Evolutionary conservation across 331 rosid genomes (phyloP).

Genomic region (Prunus yedoensis): DNA sequence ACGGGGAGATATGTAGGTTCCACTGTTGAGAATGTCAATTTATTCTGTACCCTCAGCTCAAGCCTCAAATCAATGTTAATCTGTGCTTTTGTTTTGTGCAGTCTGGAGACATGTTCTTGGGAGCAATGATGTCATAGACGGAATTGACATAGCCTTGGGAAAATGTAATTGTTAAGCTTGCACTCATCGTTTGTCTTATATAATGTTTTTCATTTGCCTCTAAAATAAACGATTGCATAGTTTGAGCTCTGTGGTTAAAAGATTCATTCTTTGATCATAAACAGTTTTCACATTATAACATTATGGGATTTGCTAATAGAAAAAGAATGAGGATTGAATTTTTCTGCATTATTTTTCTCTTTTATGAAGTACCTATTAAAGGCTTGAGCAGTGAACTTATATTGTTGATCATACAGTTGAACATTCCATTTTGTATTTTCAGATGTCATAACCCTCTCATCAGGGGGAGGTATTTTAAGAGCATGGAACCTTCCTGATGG

Average conservation of each 20-base stretch:
- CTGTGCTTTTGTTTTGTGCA: constrained; percentile 52
- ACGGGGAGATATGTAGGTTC: constrained; percentile 84
- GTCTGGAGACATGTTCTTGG: constrained; percentile 98
- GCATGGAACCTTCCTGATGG: constrained; percentile 99
- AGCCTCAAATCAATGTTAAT: constrained; percentile 15
- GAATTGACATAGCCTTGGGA: constrained; percentile 82
- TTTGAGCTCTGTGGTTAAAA: neutral
- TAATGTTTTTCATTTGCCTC: neutral
- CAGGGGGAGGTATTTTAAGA: constrained; percentile 77
- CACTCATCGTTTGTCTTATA: neutral
- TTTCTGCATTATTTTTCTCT: neutral
- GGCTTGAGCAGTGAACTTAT: neutral
- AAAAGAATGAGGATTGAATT: neutral
- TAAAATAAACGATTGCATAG: constrained; percentile 5
- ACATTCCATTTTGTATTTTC: constrained; percentile 36
- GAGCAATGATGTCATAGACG: constrained; percentile 59
- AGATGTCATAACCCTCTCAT: constrained; percentile 91
- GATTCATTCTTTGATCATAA: neutral
- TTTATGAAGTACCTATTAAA: neutral
- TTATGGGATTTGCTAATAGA: neutral
- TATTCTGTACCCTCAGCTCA: neutral
- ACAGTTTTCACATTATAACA: neutral
- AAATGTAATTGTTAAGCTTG: constrained; percentile 57
- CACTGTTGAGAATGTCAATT: neutral
- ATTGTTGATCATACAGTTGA: constrained; percentile 14